Percentiles rank a stretch among this genome's conserved stretches.
phyloP scores from a whole-genome alignment of 371 early-diverging fungal genomes.

The Rhizomucor pusillus region DNA sequence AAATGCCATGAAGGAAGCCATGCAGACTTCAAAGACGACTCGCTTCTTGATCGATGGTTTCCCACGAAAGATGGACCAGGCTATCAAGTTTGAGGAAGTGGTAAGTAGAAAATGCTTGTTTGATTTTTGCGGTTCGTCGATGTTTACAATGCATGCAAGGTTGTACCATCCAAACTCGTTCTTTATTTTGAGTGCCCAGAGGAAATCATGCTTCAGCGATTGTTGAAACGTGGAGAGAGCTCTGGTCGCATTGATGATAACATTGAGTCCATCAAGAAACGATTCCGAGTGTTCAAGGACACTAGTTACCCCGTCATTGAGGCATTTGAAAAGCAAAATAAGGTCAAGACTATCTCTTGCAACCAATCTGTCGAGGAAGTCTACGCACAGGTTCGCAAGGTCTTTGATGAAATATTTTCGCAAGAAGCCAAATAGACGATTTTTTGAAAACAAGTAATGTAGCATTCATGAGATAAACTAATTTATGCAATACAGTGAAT shows the following conservation, averaged over 20 bases:
- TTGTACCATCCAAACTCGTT: conserved; percentile 66
- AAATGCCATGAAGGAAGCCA: conserved; percentile 79
- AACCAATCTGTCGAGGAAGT: not conserved
- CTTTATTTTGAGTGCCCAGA: conserved; percentile 95
- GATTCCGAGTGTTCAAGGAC: conserved; percentile 84
- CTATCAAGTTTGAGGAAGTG: conserved; percentile 85
- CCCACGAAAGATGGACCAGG: conserved; percentile 95
- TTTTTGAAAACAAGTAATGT: no score
- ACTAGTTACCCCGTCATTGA: conserved; percentile 91
- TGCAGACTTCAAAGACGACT: conserved; percentile 41
- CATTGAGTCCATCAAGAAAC: conserved; percentile 91
- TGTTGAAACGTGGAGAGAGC: conserved; percentile 90
- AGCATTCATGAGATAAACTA: no score
- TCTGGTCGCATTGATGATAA: conserved; percentile 95
- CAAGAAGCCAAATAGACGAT: no score
- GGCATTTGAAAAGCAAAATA: conserved; percentile 66
- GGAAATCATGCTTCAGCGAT: conserved; percentile 80
- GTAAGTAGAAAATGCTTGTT: conserved; percentile 40
- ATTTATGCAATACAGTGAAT: no score
- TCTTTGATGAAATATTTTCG: not conserved
- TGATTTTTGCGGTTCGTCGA: conserved; percentile 1
- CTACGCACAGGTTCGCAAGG: not conserved
- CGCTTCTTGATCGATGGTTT: conserved; percentile 96
- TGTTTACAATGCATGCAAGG: conserved; percentile 26
- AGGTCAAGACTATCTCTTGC: conserved; percentile 57